Evolutionary conservation across 768 basidiomycete species (phyloP), one percentile per base, ranked within the genome.

Genomic region (Cubamyces lactineus): DNA sequence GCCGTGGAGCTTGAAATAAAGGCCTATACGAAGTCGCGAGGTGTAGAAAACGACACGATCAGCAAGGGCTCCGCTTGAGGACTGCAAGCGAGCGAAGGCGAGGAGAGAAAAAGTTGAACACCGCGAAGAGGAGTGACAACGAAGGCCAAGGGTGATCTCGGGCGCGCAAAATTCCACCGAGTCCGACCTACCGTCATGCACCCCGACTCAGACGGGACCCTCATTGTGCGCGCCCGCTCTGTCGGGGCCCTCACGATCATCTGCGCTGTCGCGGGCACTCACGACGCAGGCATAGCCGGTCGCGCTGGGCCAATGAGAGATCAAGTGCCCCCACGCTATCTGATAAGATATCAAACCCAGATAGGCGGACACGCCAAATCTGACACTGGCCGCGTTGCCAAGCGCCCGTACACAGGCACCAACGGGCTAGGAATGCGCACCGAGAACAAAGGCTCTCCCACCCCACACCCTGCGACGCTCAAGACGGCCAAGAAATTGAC

Each of bases 1-100:
- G 50, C 95, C 94, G 78, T 99, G 97, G 13, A 99, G 84, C 77
- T 99, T 98, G 83, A 94, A 97, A 79, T 98, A 99, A 9, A 99
- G 84, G 58, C 96, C 96, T 98, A 71, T 53, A 17, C 48, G 57
- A 40, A 39, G 23, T 12, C n/a, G 21, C 50, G 50, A 60, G 40
- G 26, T 43, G 17, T 50, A 23, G 39, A 41, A 30, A 30, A 50
- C 17, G 47, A 21, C 16, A 49, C 24, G 42, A 26, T 64, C 54
- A 64, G 63, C 57, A 26, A 57, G 52, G 13, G 41, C 23, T 51
- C 34, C 38, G 15, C 4, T 11, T 16, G 24, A 49, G 26, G 24
- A 34, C 9, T 9, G 34, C 34, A 34, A 34, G 34, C 34, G 34
- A 34, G 34, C 34, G 16, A 54, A 21, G 42, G 34, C 21, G 39